A percentile compares a stretch with the other conserved stretches of the same genome.
Evolutionary conservation across 257 asterid species (phyloP).

Genomic region (Solanum chiquidenum): DNA sequence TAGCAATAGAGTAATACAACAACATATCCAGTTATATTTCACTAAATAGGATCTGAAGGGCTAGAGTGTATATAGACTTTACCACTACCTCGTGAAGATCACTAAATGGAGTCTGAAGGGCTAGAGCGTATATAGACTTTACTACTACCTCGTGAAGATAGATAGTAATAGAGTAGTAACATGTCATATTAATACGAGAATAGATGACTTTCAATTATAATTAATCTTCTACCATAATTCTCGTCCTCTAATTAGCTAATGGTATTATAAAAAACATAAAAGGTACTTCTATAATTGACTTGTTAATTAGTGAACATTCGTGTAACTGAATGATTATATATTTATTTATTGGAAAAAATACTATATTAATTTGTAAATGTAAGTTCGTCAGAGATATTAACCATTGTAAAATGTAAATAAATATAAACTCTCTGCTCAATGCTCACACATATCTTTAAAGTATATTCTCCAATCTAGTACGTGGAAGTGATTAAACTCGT

Average conservation of each 20-base stretch:
- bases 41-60: rapidly evolving
- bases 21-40: too few species aligned
- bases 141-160: too few species aligned
- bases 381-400: neutral
- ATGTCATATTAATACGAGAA: rapidly evolving
- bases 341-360: neutral
- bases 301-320: neutral
- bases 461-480: neutral
- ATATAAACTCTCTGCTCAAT: neutral
- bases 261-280: neutral
- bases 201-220: too few species aligned
- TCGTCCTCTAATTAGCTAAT: too few species aligned
- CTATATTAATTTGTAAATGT: neutral
- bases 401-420: neutral
- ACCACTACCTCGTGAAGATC: neutral
- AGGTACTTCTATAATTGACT: neutral
- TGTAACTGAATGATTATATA: neutral
- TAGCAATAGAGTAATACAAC: neutral
- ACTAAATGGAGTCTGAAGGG: rapidly evolving
- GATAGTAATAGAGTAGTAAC: too few species aligned
- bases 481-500: neutral
- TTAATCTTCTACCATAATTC: neutral
- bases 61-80: rapidly evolving
- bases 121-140: too few species aligned
- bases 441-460: neutral